Evolutionary conservation across 1,284 basidiomycete species (phyloP).

Genomic region (Leccinum fallax): DNA sequence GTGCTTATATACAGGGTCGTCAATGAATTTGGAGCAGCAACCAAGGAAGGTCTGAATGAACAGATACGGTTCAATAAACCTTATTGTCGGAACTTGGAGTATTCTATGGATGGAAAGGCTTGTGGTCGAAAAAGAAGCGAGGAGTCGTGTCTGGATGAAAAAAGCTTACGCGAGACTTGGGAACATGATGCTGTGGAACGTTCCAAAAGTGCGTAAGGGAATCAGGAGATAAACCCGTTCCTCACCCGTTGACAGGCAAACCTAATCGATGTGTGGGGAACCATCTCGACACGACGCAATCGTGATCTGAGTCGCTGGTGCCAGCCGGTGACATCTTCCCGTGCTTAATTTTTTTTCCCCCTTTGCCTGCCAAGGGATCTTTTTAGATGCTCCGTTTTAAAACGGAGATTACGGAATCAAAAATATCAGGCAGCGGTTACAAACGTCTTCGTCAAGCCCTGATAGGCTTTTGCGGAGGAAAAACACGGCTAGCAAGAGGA

Average conservation of each 20-base stretch:
- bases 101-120: not conserved
- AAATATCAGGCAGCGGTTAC: slow-evolving; percentile 30
- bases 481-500: slow-evolving; percentile 16
- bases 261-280: slow-evolving; percentile 18
- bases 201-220: slow-evolving; percentile 1
- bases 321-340: slow-evolving; percentile 8
- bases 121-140: not conserved
- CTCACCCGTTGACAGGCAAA: slow-evolving; percentile 11
- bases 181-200: slow-evolving; percentile 10
- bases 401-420: slow-evolving; percentile 40
- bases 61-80: slow-evolving; percentile 11
- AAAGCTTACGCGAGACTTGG: slow-evolving; percentile 9
- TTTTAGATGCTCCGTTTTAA: slow-evolving; percentile 15
- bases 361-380: slow-evolving; percentile 13
- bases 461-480: slow-evolving; percentile 38
- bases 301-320: slow-evolving; percentile 1
- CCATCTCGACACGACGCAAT: slow-evolving; percentile 7
- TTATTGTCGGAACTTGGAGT: slow-evolving; percentile 5
- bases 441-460: slow-evolving; percentile 20
- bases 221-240: slow-evolving; percentile 11
- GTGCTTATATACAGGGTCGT: slow-evolving; percentile 23
- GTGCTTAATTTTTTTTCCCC: slow-evolving; percentile 5
- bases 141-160: not conserved
- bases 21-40: slow-evolving; percentile 18
- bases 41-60: slow-evolving; percentile 14